Percentiles rank a stretch among this genome's conserved stretches.
Evolutionary conservation across 129 eudicot genomes (phyloP).

Genomic region (Tagetes erecta): DNA sequence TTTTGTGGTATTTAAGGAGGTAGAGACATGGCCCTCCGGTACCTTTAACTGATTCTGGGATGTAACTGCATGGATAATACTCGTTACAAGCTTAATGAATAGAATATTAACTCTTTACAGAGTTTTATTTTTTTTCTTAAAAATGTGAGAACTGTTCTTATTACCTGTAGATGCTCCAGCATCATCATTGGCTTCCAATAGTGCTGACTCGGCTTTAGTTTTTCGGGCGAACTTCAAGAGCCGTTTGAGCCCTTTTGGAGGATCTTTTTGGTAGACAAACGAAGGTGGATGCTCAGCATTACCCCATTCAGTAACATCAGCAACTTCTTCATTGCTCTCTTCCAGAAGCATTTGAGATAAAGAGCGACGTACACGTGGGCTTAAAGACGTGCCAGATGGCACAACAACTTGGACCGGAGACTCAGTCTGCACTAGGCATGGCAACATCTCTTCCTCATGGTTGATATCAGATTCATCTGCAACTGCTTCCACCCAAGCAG

Average conservation of each 20-base stretch:
- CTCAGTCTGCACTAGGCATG: slow-evolving; percentile 36
- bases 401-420: slow-evolving; percentile 38
- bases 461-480: slow-evolving; percentile 39
- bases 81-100: neutral
- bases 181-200: slow-evolving; percentile 83
- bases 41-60: slow-evolving; percentile 47
- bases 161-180: slow-evolving; percentile 53
- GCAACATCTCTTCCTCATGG: slow-evolving; percentile 37
- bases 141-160: slow-evolving; percentile 29
- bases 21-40: slow-evolving; percentile 47
- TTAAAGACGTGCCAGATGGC: slow-evolving; percentile 36
- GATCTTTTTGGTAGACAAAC: slow-evolving; percentile 77
- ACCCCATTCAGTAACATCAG: slow-evolving; percentile 84
- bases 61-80: slow-evolving; percentile 43
- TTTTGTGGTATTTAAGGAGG: slow-evolving; percentile 57
- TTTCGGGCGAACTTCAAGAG: slow-evolving; percentile 89
- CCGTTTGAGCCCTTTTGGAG: slow-evolving; percentile 88
- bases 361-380: slow-evolving; percentile 77
- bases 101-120: neutral
- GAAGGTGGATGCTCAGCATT: slow-evolving; percentile 87
- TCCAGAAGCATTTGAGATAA: slow-evolving; percentile 90
- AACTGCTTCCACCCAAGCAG: slow-evolving; percentile 87
- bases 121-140: neutral
- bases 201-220: slow-evolving; percentile 59
- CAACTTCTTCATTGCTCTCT: slow-evolving; percentile 64